Base-by-base conservation (phyloP, 192 early-diverging fungal species). In the Geranomyces michiganensis region DNA sequence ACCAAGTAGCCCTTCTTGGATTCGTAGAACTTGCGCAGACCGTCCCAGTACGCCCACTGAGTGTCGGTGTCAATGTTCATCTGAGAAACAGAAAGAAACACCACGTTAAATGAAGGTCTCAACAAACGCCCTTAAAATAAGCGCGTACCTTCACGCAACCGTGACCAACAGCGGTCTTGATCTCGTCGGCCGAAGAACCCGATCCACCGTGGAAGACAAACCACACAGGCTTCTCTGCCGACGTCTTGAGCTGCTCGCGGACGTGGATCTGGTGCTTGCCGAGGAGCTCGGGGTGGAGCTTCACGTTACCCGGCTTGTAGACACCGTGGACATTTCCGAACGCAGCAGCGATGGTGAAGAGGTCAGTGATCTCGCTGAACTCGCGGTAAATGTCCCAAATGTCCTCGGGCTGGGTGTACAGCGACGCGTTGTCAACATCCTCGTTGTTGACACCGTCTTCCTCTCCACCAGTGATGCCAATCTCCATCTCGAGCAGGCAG, bases 21-120 rank as follows among this genome's bases (percentile, higher is more conserved):
- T 70, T 96, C 89, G 78, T 94, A 92, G 78, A 91, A 97, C 77
- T 91, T 84, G 68, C 86, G 88, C 72, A 97, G 87, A 72, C 96
- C 94, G 43, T 80, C 71, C 84, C 92, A 93, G 87, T 96, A 97
- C 30, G 94, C 94, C 91, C 91, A 97, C 84, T 97, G 96, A 45
- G 96, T 97, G 79, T 97, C 96, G 60, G 96, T 98, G 78, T 98
- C 96, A 79, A 98, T 93, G 87, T 98, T 98, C 96, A 98, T 98
- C 92, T 80, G 58, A 60, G 26, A 60, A 29, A 60, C 19, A 60
- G 58, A 7, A 7, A 41, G 17, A 24, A 53, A 47, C 19, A 14
- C 19, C 19, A 17, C 26, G 17, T 53, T n/a, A 30, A 17, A 5
- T 29, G 6, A n/a, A 2, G 13, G 41, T 36, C 10, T 41, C 10